Conservation (phyloP, 2,329 filamentous ascomycete genomes). For the Aspergillus uvarum region DNA sequence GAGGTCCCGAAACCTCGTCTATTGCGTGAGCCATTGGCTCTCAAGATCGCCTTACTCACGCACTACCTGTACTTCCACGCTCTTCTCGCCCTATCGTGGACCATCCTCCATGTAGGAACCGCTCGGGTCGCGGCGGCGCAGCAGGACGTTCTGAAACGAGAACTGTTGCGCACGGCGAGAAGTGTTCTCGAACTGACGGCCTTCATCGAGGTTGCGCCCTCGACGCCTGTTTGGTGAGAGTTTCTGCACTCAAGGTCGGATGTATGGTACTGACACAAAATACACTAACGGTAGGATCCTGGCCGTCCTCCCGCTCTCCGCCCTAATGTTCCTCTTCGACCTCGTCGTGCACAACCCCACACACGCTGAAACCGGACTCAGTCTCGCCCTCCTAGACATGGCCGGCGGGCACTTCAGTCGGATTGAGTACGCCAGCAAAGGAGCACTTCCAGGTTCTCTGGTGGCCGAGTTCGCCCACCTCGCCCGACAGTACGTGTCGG, state of each 20-base stretch:
- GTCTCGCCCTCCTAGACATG: constrained; percentile 45
- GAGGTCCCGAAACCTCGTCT: constrained; percentile 21
- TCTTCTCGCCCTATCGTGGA: constrained; percentile 33
- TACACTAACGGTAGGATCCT: constrained; percentile 25
- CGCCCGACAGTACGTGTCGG: constrained; percentile 28
- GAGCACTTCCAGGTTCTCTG: constrained; percentile 40
- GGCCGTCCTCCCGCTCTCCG: constrained; percentile 38
- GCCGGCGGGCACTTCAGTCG: constrained; percentile 46
- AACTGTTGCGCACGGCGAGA: constrained; percentile 35
- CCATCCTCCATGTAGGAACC: constrained; percentile 24
- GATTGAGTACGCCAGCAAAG: constrained; percentile 41
- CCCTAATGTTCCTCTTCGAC: constrained; percentile 46
- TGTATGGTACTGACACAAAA: neutral
- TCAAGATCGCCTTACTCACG: constrained; percentile 26
- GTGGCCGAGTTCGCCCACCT: constrained; percentile 45
- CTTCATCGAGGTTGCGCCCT: constrained; percentile 35
- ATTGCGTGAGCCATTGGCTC: constrained; percentile 5
- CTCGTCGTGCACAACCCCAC: constrained; percentile 41
- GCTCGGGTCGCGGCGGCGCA: neutral
- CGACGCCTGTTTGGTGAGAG: constrained; percentile 37
- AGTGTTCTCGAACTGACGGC: constrained; percentile 36
- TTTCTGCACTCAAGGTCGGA: neutral
- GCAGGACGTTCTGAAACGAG: constrained; percentile 16
- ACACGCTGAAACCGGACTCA: constrained; percentile 37
- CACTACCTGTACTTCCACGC: constrained; percentile 36